Evolutionary conservation across 371 early-diverging fungal genomes (phyloP).

Genomic region (Mortierella sp.): DNA sequence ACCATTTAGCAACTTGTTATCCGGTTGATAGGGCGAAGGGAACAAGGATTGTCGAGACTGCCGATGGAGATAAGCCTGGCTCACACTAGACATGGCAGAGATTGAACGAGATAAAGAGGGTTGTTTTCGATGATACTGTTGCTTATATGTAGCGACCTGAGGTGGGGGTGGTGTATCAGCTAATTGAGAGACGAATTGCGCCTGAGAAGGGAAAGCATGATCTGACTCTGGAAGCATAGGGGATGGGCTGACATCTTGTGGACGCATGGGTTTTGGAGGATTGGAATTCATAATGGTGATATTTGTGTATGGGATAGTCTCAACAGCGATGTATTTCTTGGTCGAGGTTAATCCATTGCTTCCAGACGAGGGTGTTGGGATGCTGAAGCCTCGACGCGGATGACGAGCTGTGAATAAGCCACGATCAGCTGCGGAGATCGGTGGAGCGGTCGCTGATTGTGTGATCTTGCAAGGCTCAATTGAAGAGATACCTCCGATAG

Average conservation of each 20-base stretch:
- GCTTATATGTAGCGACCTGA: conserved; percentile 4
- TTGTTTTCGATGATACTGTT: background rate
- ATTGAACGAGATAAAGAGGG: conserved; percentile 19
- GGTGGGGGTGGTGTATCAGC: background rate
- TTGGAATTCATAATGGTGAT: conserved; percentile 9
- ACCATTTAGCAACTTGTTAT: background rate
- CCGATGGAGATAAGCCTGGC: conserved; percentile 6
- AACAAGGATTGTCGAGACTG: background rate
- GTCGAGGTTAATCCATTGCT: background rate
- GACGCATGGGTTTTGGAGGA: conserved; percentile 6
- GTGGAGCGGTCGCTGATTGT: background rate
- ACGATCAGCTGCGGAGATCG: background rate
- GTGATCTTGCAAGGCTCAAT: background rate
- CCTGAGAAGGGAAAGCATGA: background rate
- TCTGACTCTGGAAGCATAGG: conserved; percentile 8
- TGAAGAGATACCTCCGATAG: background rate
- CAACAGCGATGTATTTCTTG: conserved; percentile 20
- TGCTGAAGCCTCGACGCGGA: conserved; percentile 14
- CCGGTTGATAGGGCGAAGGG: background rate
- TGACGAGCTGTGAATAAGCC: background rate
- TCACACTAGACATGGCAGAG: conserved; percentile 27
- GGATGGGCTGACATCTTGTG: conserved; percentile 11
- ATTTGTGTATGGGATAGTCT: conserved; percentile 18
- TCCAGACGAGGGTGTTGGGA: background rate
- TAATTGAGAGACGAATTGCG: background rate